Conservation (phyloP, 257 asterid species). For the Solanum tacnaense region DNA sequence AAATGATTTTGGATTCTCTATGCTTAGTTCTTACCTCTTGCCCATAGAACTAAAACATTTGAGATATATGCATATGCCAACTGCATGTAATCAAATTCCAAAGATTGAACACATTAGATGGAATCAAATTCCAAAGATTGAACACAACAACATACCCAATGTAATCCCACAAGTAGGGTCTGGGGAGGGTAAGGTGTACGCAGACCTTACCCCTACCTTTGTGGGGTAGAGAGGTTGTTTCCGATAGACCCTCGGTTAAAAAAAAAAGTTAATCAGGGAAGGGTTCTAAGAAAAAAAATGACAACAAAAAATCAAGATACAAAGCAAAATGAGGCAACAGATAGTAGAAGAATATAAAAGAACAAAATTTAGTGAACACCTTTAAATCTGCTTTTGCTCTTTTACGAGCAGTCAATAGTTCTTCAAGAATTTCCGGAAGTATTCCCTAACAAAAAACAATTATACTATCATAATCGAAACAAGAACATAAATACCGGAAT, state of each 20-base stretch:
- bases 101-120: neutral
- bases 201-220: neutral
- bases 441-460: constrained; percentile 56
- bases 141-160: neutral
- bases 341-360: neutral
- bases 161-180: neutral
- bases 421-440: constrained; percentile 98
- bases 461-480: constrained; percentile 4
- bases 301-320: neutral
- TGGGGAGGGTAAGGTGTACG: neutral
- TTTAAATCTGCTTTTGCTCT: constrained; percentile 97
- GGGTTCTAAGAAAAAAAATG: neutral
- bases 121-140: neutral
- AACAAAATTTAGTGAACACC: constrained; percentile 30
- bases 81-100: neutral
- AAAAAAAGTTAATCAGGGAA: neutral
- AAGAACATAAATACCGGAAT: neutral
- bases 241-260: neutral
- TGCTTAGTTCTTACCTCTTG: neutral
- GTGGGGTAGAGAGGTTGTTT: neutral
- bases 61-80: neutral
- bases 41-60: neutral
- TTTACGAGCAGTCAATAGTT: constrained; percentile 87
- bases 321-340: neutral
- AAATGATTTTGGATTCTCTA: neutral